phyloP scores from a whole-genome alignment of 2,329 filamentous ascomycete genomes.

The Nannizziopsis arthrosporioides region DNA sequence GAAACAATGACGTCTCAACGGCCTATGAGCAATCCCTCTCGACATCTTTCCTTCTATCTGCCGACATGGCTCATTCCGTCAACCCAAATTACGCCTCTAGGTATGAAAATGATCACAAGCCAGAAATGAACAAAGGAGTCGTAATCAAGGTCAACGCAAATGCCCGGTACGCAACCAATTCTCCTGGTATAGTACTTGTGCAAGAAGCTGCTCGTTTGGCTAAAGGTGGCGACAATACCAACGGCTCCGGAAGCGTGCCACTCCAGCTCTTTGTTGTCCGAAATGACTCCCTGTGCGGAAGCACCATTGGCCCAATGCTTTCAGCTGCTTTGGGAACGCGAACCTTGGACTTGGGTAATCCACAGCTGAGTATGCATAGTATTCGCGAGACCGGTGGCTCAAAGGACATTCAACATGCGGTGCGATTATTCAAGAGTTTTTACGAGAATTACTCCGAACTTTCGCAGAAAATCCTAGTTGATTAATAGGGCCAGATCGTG shows the following conservation, averaged over 20 bases:
- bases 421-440: constrained; percentile 78
- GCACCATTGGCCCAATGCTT: constrained; percentile 96
- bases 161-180: constrained; percentile 91
- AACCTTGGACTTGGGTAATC: constrained; percentile 85
- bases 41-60: constrained; percentile 84
- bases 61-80: constrained; percentile 94
- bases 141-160: constrained; percentile 99
- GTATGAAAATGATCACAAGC: constrained; percentile 82
- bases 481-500: constrained; percentile 38
- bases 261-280: constrained; percentile 92
- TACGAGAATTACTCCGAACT: constrained; percentile 73
- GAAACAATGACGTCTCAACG: constrained; percentile 50
- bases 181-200: constrained; percentile 81
- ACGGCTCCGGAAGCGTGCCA: constrained; percentile 52
- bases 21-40: constrained; percentile 88
- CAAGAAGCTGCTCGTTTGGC: constrained; percentile 63
- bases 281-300: constrained; percentile 89
- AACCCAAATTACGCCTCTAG: constrained; percentile 91
- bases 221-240: constrained; percentile 36
- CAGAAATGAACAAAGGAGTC: constrained; percentile 90
- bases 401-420: constrained; percentile 74
- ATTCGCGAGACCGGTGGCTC: constrained; percentile 87
- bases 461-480: constrained; percentile 71
- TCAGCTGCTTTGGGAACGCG: constrained; percentile 74
- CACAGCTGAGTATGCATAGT: constrained; percentile 92